Conservation (phyloP, 768 basidiomycete species). For the Candolleomyces aberdarensis region DNA sequence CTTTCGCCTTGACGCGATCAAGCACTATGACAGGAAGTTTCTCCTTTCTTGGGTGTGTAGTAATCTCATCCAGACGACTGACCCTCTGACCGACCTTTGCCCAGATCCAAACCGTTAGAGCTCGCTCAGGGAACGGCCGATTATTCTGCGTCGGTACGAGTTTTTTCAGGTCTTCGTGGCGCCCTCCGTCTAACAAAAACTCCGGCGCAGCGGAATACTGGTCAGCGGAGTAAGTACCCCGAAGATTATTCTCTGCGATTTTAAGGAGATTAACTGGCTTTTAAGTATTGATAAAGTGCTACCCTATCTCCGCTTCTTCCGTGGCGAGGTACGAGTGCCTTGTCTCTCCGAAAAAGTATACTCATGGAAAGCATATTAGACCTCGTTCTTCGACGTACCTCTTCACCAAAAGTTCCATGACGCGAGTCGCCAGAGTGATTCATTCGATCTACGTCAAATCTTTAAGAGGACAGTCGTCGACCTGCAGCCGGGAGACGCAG, state of each 20-base stretch:
- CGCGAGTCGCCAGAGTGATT: slow-evolving; percentile 64
- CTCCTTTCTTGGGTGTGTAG: slow-evolving; percentile 62
- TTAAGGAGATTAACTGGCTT: slow-evolving; percentile 31
- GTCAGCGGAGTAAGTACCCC: slow-evolving; percentile 57
- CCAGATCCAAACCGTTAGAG: slow-evolving; percentile 54
- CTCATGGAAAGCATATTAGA: slow-evolving; percentile 35
- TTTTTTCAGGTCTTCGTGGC: background rate
- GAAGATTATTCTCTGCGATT: background rate
- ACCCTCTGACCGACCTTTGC: background rate
- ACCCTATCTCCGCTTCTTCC: slow-evolving; percentile 57
- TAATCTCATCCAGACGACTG: background rate
- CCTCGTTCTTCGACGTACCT: slow-evolving; percentile 89
- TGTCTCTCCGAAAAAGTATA: slow-evolving; percentile 3
- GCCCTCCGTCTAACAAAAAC: slow-evolving; percentile 19
- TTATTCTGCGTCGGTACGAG: slow-evolving; percentile 58
- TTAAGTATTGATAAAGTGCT: slow-evolving; percentile 36
- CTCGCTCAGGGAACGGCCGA: slow-evolving; percentile 36
- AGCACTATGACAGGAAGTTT: slow-evolving; percentile 78
- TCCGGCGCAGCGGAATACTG: slow-evolving; percentile 69
- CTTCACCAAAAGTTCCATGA: slow-evolving; percentile 80
- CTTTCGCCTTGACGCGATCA: slow-evolving; percentile 88
- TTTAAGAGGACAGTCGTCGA: slow-evolving; percentile 68
- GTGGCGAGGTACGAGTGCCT: slow-evolving; percentile 52
- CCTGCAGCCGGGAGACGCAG: slow-evolving; percentile 71
- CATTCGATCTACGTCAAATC: slow-evolving; percentile 76